Evolutionary conservation across 2,329 filamentous ascomycete species (phyloP).

Genomic region (Scytalidium sp.): DNA sequence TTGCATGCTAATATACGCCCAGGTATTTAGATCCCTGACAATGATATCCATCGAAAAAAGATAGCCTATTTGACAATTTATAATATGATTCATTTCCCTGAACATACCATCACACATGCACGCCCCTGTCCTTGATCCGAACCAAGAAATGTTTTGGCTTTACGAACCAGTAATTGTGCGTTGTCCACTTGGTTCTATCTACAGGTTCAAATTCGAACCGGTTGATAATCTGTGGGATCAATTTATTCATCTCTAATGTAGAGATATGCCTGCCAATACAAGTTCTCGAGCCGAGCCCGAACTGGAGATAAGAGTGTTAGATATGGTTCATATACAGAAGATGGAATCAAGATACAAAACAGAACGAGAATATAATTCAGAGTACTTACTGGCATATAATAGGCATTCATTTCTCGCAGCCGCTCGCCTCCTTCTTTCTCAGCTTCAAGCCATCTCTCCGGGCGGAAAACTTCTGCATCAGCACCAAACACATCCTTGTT

Average conservation of each 20-base stretch:
- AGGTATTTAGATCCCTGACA: no score
- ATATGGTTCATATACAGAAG: neutral
- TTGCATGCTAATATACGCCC: no score
- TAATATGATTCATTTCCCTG: no score
- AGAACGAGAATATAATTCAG: neutral
- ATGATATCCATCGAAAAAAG: no score
- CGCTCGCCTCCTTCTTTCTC: slow-evolving; percentile 5
- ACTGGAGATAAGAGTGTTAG: slow-evolving; percentile 15
- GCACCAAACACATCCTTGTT: slow-evolving; percentile 39
- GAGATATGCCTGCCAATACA: slow-evolving; percentile 26
- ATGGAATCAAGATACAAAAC: neutral
- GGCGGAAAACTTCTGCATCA: slow-evolving; percentile 39
- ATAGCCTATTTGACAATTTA: no score
- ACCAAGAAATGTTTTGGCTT: slow-evolving; percentile 1
- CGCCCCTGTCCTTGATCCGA: neutral
- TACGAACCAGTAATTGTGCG: neutral
- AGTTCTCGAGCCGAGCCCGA: slow-evolving; percentile 35
- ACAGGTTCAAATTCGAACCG: neutral
- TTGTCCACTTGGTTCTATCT: neutral
- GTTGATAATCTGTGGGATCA: slow-evolving; percentile 1
- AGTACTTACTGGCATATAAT: slow-evolving; percentile 35
- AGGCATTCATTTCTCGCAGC: slow-evolving; percentile 10
- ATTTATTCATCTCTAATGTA: slow-evolving; percentile 1
- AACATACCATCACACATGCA: neutral
- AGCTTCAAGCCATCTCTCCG: slow-evolving; percentile 41